Evolutionary conservation across 768 basidiomycete genomes (phyloP), one percentile per base, ranked within the genome.

Genomic region (Mycena kentingensis): DNA sequence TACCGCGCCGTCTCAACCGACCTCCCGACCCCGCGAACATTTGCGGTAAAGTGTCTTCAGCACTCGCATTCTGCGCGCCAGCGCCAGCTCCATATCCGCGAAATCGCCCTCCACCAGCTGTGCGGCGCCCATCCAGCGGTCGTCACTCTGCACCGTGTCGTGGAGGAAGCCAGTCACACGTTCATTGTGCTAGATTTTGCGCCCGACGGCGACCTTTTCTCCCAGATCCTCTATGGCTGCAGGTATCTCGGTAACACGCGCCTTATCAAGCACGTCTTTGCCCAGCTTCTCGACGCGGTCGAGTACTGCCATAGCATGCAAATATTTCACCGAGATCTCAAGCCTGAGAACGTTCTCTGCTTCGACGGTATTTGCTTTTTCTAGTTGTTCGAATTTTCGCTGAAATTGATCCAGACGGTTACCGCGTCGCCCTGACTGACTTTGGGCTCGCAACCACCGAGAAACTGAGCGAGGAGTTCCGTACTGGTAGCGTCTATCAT

Each of bases 401-500:
- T 53, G 21, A 52, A 12, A 15, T 43, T 37, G 27, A 19, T 8
- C 28, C 49, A 60, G 58, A 79, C 57, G 94, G 93, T 42, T 75
- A 79, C 58, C 78, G 82, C 45, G 81, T 97, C 46, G 86, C 90
- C 46, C 81, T 98, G 57, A 95, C 94, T 31, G 96, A 98, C 72
- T 98, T 98, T 69, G 96, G 96, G 21, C 81, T 98, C 6, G 88
- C 95, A 2, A 97, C 95, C 4, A 88, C 88, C 19, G 93, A 96
- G 58, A 82, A 81, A 65, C 75, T 82, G 49, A 93, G 91, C 63
- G 81, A 81, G 49, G 95, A 98, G 69, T 93, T 94, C 70, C 84
- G 91, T 46, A 97, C 94, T 29, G 95, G 95, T n/a, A 94, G 91
- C 62, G 84, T 94, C n/a, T 97, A 93, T 70, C 96, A 97, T 71